Percentiles rank a stretch among this genome's conserved stretches.
These are phyloP conservation scores for Beauveria sp. DNA, from an alignment of 2,329 filamentous ascomycete species.

Conservation along the genomic window DNA sequence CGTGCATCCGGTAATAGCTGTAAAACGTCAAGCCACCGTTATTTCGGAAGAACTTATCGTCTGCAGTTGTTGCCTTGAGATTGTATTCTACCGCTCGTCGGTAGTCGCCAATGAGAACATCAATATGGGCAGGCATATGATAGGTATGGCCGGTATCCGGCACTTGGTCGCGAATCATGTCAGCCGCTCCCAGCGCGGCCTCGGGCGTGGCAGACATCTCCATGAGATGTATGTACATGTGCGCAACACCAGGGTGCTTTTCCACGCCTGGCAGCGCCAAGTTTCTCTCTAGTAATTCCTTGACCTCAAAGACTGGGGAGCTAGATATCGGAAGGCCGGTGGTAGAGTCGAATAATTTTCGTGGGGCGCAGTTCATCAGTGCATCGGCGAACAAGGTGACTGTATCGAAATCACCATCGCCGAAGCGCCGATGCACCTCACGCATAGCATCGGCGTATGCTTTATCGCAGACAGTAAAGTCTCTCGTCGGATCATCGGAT, in stretches of 20 bases:
- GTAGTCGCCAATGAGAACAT: slow-evolving; percentile 65
- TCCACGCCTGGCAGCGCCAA: slow-evolving; percentile 40
- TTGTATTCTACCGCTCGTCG: slow-evolving; percentile 56
- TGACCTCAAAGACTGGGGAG: no score
- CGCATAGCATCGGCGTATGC: no score
- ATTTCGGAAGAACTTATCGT: slow-evolving; percentile 30
- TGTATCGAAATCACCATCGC: slow-evolving; percentile 32
- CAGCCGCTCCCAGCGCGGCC: slow-evolving; percentile 48
- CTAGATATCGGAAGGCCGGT: slow-evolving; percentile 16
- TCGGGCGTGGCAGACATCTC: slow-evolving; percentile 62
- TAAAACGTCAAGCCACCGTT: slow-evolving; percentile 58
- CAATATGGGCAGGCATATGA: slow-evolving; percentile 69
- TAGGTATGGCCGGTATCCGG: slow-evolving; percentile 61
- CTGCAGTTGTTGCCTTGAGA: slow-evolving; percentile 47
- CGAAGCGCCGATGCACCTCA: slow-evolving; percentile 37
- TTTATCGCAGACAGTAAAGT: no score
- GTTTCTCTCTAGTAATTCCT: slow-evolving; percentile 22
- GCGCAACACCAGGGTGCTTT: slow-evolving; percentile 56
- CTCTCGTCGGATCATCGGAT: no score
- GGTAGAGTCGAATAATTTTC: slow-evolving; percentile 32
- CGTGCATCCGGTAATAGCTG: slow-evolving; percentile 59
- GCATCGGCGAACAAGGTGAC: slow-evolving; percentile 28
- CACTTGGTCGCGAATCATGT: slow-evolving; percentile 44
- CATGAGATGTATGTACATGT: slow-evolving; percentile 64
- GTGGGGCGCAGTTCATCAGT: slow-evolving; percentile 36